Evolutionary conservation across 2,329 filamentous ascomycete genomes (phyloP), one percentile per base, ranked within the genome.

Genomic region (Colletotrichum magnum): DNA sequence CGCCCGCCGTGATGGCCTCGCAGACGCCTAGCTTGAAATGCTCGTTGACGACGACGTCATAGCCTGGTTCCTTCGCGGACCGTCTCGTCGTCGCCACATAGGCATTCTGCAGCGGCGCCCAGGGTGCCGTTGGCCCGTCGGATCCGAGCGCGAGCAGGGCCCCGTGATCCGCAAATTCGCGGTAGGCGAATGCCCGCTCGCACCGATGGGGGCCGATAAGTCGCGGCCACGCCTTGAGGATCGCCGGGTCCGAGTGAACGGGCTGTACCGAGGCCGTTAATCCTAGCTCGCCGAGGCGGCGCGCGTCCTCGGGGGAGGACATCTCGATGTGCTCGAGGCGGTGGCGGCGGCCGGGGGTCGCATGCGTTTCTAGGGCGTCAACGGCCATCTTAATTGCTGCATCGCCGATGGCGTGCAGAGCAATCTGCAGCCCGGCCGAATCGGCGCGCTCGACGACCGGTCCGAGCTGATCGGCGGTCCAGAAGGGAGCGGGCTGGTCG

Each of bases 291-390:
- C 86, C 87, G 6, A 89, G 80, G 9, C 86, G 78, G 15, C 76
- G 80, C 3, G 85, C 87, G 73, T 89, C 87, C 56, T 79, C 79
- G 2, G 82, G 80, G 0, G 81, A 81, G 0, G 87, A 80, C 58
- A 89, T 80, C 76, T 89, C 87, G 18, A 89, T 79, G 74, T 89
- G 87, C 77, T 89, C 87, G 72, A 89, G 86, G 10, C 87, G 83
- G 67, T 88, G 87, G 45, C 87, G 81, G 47, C 82, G 81, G 16
- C 78, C 80, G 1, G 82, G 80, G 66, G 72, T 76, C 0, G 74
- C 76, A 43, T 73, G 76, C 70, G 72, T 74, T 6, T 72, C 83
- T 18, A 89, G 79, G 0, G 80, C 80, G 73, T 88, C 83, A 66
- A 89, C 80, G 13, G 85, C 86, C 68, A 83, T 83, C 59, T 78